phyloP scores from a whole-genome alignment of 371 early-diverging fungal genomes.

The Actinomucor elegans region DNA sequence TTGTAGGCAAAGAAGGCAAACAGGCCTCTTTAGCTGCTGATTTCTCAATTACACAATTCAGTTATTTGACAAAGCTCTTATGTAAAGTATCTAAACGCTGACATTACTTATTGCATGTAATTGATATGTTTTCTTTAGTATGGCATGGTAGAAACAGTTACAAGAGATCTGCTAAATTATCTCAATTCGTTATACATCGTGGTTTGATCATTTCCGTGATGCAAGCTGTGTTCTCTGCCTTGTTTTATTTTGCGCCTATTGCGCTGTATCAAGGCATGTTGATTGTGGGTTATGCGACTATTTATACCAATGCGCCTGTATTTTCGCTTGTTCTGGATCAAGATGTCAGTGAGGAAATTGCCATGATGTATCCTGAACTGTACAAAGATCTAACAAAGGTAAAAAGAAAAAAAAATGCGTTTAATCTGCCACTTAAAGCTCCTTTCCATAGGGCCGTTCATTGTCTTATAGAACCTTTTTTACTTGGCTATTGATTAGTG shows the following conservation, averaged over 20 bases:
- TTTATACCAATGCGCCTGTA: slow-evolving; percentile 98
- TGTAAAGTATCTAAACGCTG: slow-evolving; percentile 30
- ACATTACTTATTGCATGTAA: not conserved
- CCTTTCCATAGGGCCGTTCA: slow-evolving; percentile 81
- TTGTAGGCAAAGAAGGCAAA: slow-evolving; percentile 98
- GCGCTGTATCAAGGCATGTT: slow-evolving; percentile 90
- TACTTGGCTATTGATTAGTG: slow-evolving; percentile 92
- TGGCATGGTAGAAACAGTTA: slow-evolving; percentile 99
- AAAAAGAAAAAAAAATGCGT: not conserved
- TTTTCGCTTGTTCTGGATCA: slow-evolving; percentile 93
- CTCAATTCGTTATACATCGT: slow-evolving; percentile 99
- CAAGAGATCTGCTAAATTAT: slow-evolving; percentile 92
- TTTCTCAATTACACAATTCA: slow-evolving; percentile 94
- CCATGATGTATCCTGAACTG: slow-evolving; percentile 95
- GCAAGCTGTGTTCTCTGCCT: slow-evolving; percentile 98
- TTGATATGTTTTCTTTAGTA: slow-evolving; percentile 39
- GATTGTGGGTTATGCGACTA: slow-evolving; percentile 84
- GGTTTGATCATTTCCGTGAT: slow-evolving; percentile 97
- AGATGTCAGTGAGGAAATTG: slow-evolving; percentile 92
- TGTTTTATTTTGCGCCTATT: slow-evolving; percentile 98
- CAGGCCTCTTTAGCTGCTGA: slow-evolving; percentile 99
- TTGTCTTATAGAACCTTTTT: slow-evolving; percentile 93
- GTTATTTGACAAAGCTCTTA: slow-evolving; percentile 81
- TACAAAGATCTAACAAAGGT: slow-evolving; percentile 95
- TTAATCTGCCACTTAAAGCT: too few species aligned